Evolutionary conservation across 345 rosid genomes (phyloP).

Genomic region (Erodium maritimum): DNA sequence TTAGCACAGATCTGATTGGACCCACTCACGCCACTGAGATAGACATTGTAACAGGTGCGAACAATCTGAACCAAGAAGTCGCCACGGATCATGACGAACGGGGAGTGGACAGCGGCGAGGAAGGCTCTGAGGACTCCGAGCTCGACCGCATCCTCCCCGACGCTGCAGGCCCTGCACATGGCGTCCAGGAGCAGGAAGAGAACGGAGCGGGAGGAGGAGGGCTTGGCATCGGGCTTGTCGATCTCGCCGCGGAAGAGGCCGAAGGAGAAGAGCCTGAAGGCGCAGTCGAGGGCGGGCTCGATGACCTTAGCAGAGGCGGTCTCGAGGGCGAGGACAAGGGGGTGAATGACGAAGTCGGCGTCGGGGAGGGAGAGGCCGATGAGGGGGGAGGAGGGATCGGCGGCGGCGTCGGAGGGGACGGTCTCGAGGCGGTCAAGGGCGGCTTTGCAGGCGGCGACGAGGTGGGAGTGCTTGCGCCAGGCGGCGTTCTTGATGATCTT

Average conservation of each 20-base stretch:
- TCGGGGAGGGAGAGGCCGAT: slow-evolving; percentile 53
- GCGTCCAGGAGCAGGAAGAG: slow-evolving; percentile 33
- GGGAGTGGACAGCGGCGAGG: slow-evolving; percentile 65
- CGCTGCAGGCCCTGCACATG: slow-evolving; percentile 46
- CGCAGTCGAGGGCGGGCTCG: slow-evolving; percentile 81
- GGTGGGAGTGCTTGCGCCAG: slow-evolving; percentile 84
- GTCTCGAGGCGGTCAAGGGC: slow-evolving; percentile 69
- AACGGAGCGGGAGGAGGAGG: background rate
- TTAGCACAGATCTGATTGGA: slow-evolving; percentile 95
- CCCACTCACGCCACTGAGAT: slow-evolving; percentile 68
- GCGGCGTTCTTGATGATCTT: slow-evolving; percentile 91
- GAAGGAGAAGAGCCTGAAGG: slow-evolving; percentile 58
- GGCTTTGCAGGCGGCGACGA: slow-evolving; percentile 77
- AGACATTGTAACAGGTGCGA: slow-evolving; percentile 81
- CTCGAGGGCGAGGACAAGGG: slow-evolving; percentile 60
- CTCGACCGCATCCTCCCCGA: slow-evolving; percentile 72
- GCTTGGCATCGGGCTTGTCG: slow-evolving; percentile 17
- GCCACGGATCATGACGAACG: slow-evolving; percentile 65
- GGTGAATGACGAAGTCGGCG: slow-evolving; percentile 43
- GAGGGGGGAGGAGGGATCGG: slow-evolving; percentile 39
- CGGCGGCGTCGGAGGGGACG: slow-evolving; percentile 24
- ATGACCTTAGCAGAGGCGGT: slow-evolving; percentile 55
- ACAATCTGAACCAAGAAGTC: slow-evolving; percentile 65
- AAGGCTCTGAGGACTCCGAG: slow-evolving; percentile 61
- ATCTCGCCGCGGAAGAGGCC: slow-evolving; percentile 58